Evolutionary conservation across 1,139 yeast species (phyloP), one percentile per base, ranked within the genome.

Genomic region (Casaregolazyma lundiana): DNA sequence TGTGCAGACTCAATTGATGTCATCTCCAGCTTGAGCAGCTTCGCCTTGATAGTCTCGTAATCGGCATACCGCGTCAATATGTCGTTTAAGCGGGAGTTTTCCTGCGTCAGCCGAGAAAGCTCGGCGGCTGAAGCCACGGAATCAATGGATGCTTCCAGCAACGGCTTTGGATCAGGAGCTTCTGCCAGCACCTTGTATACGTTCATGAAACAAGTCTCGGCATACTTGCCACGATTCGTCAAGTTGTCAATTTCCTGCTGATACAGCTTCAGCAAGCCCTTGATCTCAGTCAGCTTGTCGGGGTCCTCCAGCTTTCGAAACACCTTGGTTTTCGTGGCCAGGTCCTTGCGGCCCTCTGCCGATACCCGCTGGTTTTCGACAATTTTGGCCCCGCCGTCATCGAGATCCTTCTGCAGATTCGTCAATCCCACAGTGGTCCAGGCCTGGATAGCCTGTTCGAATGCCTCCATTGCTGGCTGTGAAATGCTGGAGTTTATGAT

Each of bases 131-230:
- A 76, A 9, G 75, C 65, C n/a, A 84, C 81, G 2, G 87, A 77
- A 47, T 84, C 87, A 29, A 85, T 65, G 2, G 94, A 79, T 32
- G 78, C 75, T 57, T 85, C 88, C 48, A 90, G 68, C 41, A 90
- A 66, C 2, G 96, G 95, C 50, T 76, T 77, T 2, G 97, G 97
- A 66, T 92, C 97, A 0, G 97, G 97, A 0, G 95, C 92, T 60
- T 90, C 96, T 2, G 89, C 87, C 11, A 92, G 69, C 20, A 78
- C 70, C 49, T 89, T 72, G 68, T 90, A 90, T 21, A 87, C 71
- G 18, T 81, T 81, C 64, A 89, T 78, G 60, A 92, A 84, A 41
- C 80, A 73, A 32, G 74, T 72, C 60, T 92, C 97, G 1, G 86
- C 80, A 43, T 67, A 72, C 61, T 89, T 88, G 52, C 87, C 80